Percentiles rank a stretch among this genome's conserved stretches.
phyloP scores from a whole-genome alignment of 139 green algal species.

The Coelastrella sp. region DNA sequence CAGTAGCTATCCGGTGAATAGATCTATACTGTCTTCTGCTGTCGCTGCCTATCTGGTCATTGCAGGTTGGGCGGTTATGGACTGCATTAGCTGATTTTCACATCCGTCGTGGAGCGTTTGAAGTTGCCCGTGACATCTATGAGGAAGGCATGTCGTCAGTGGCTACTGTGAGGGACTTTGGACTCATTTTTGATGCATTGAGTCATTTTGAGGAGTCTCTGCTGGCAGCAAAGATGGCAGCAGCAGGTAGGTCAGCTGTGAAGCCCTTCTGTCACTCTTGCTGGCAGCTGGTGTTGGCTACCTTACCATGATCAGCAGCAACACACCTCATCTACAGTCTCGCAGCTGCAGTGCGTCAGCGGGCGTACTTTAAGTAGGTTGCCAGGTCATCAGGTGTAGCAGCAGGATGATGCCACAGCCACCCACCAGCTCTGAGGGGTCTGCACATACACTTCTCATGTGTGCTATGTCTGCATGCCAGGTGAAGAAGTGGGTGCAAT shows the following conservation, averaged over 20 bases:
- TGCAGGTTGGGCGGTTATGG: conserved; percentile 94
- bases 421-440: not conserved
- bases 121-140: conserved; percentile 97
- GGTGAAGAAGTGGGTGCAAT: conserved; percentile 1
- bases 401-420: too few relatives aligned
- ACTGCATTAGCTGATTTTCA: conserved; percentile 97
- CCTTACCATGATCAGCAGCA: not conserved
- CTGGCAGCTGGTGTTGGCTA: not conserved
- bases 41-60: not conserved
- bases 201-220: conserved; percentile 94
- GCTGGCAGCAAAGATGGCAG: conserved; percentile 83
- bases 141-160: conserved; percentile 94
- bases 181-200: conserved; percentile 97
- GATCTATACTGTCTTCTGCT: too few relatives aligned
- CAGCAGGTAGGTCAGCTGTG: conserved; percentile 38
- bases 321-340: too few relatives aligned
- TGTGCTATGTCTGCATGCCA: not conserved
- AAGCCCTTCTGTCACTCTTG: too few relatives aligned
- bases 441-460: not conserved
- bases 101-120: conserved; percentile 95
- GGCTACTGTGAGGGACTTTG: conserved; percentile 93
- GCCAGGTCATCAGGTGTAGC: too few relatives aligned
- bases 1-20: too few relatives aligned
- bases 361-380: too few relatives aligned
- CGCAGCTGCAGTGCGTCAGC: too few relatives aligned